phyloP scores from a whole-genome alignment of 2,329 filamentous ascomycete species.

The Aspergillus felis region DNA sequence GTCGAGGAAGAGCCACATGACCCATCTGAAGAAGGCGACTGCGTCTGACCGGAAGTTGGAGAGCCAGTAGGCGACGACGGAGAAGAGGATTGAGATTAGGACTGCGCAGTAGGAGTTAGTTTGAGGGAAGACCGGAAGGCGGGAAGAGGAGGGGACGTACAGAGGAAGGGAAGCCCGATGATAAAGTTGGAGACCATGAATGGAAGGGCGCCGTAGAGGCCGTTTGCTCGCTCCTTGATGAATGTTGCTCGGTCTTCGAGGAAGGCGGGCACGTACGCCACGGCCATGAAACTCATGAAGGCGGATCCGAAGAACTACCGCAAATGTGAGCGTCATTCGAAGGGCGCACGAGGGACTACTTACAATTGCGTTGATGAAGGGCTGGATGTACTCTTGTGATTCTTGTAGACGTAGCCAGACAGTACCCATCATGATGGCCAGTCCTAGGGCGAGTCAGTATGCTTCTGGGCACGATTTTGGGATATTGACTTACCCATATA shows the following conservation, averaged over 20 bases:
- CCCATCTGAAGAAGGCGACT: conserved; percentile 68
- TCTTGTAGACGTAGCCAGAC: conserved; percentile 73
- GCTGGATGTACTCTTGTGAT: conserved; percentile 69
- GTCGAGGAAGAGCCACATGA: conserved; percentile 83
- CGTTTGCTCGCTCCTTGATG: conserved; percentile 75
- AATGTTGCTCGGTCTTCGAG: conserved; percentile 73
- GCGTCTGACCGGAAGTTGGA: conserved; percentile 67
- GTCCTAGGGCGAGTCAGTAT: conserved; percentile 38
- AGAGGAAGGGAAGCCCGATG: conserved; percentile 76
- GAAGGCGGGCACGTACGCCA: conserved; percentile 80
- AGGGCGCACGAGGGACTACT: conserved; percentile 16
- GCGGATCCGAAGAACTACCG: conserved; percentile 63
- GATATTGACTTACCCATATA: conserved; percentile 54
- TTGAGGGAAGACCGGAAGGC: neutral
- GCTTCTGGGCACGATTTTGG: neutral
- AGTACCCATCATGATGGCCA: conserved; percentile 84
- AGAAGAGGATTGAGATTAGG: conserved; percentile 71
- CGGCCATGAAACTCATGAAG: conserved; percentile 77
- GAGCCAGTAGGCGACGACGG: conserved; percentile 73
- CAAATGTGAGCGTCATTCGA: neutral
- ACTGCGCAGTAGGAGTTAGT: conserved; percentile 38
- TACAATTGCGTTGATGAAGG: conserved; percentile 75
- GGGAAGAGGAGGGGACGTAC: conserved; percentile 28
- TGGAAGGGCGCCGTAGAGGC: conserved; percentile 69
- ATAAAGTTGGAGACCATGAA: conserved; percentile 78